Percentiles rank a stretch among this genome's conserved stretches.
Conservation (phyloP, 306 rosid species). For the Pyrus betulifolia region DNA sequence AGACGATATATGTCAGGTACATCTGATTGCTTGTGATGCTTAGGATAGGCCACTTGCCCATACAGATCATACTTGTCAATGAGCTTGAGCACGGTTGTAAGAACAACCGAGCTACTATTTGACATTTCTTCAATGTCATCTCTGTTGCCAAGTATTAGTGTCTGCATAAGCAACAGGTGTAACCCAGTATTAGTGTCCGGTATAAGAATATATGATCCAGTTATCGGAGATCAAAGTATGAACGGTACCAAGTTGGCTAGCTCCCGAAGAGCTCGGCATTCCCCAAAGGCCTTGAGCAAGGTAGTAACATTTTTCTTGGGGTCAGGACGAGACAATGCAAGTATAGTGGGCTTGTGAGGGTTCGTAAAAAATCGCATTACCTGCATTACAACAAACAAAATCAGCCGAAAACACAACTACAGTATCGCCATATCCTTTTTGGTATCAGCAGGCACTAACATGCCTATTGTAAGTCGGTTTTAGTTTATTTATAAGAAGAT, state of each 20-base stretch:
- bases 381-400: slow-evolving; percentile 26
- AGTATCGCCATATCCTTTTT: neutral
- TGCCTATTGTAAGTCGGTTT: neutral
- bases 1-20: slow-evolving; percentile 77
- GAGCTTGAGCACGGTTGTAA: slow-evolving; percentile 60
- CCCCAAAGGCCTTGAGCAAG: slow-evolving; percentile 79
- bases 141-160: slow-evolving; percentile 79
- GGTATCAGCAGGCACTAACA: neutral
- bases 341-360: slow-evolving; percentile 85
- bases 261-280: slow-evolving; percentile 60
- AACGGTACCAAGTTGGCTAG: slow-evolving; percentile 62
- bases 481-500: neutral
- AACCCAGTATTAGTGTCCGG: slow-evolving; percentile 69
- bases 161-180: slow-evolving; percentile 33
- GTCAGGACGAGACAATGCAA: slow-evolving; percentile 86
- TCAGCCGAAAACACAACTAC: neutral
- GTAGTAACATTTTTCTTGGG: slow-evolving; percentile 83
- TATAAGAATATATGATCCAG: neutral
- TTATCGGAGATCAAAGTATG: neutral
- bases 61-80: slow-evolving; percentile 74
- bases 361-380: slow-evolving; percentile 73
- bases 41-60: slow-evolving; percentile 83
- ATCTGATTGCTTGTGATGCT: slow-evolving; percentile 77
- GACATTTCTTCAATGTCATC: slow-evolving; percentile 75
- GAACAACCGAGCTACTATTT: slow-evolving; percentile 55